These are phyloP conservation scores for Talaromyces stipitatus DNA, from an alignment of 495 filamentous ascomycete genomes.

Conservation along the genomic window DNA sequence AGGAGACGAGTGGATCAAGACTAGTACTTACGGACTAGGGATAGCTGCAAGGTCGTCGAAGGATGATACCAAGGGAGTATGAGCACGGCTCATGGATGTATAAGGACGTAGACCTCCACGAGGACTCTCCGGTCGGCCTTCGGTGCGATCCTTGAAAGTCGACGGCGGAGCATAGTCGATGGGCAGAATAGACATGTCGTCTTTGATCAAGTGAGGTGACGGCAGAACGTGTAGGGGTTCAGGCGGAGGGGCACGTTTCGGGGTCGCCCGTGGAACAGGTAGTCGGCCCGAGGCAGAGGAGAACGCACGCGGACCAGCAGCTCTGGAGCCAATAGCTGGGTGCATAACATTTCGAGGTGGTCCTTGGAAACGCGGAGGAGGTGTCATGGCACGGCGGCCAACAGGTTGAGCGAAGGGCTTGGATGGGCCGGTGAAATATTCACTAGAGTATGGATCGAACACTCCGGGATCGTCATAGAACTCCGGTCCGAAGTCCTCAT, in stretches of 20 bases:
- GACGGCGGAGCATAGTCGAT: constrained; percentile 84
- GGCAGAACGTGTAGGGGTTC: constrained; percentile 67
- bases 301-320: constrained; percentile 53
- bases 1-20: neutral
- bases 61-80: constrained; percentile 69
- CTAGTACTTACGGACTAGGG: constrained; percentile 77
- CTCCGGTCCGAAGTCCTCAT: constrained; percentile 61
- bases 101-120: constrained; percentile 68
- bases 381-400: constrained; percentile 91
- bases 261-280: constrained; percentile 39
- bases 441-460: constrained; percentile 68
- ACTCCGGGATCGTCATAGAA: constrained; percentile 51
- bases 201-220: constrained; percentile 76
- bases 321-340: constrained; percentile 35
- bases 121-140: constrained; percentile 75
- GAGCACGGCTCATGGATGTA: constrained; percentile 57
- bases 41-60: constrained; percentile 82
- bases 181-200: constrained; percentile 68
- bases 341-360: constrained; percentile 37
- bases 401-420: constrained; percentile 73
- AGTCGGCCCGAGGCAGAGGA: constrained; percentile 58
- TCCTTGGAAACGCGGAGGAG: constrained; percentile 73
- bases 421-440: constrained; percentile 59
- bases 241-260: constrained; percentile 65
- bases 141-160: constrained; percentile 56